Percentiles rank a stretch among this genome's conserved stretches.
Evolutionary conservation across 345 rosid genomes (phyloP).

Genomic region (Citrus inodora): DNA sequence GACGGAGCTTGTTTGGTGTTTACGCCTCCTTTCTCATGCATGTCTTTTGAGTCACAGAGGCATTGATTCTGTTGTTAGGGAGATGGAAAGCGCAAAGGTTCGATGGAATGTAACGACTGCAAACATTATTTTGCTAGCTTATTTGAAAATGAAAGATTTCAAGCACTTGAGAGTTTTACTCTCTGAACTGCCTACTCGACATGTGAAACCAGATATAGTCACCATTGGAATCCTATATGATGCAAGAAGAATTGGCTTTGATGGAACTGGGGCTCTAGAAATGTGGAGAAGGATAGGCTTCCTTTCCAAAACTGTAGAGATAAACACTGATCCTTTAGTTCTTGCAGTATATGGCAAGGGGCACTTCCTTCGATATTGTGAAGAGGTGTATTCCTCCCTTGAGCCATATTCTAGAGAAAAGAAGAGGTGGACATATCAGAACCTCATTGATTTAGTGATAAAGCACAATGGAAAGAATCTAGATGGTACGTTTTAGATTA

Average conservation of each 20-base stretch:
- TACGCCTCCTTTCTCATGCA: slow-evolving; percentile 59
- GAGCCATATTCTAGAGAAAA: slow-evolving; percentile 30
- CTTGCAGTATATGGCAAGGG: slow-evolving; percentile 58
- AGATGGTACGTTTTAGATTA: background rate
- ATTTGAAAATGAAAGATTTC: slow-evolving; percentile 56
- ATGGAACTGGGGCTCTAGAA: slow-evolving; percentile 34
- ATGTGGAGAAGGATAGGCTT: slow-evolving; percentile 50
- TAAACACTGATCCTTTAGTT: slow-evolving; percentile 57
- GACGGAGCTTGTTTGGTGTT: slow-evolving; percentile 54
- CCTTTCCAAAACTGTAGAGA: slow-evolving; percentile 44
- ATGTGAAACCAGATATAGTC: slow-evolving; percentile 61
- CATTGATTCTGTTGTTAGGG: slow-evolving; percentile 40
- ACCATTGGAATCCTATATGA: slow-evolving; percentile 60
- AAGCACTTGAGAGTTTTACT: slow-evolving; percentile 36
- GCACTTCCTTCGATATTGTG: slow-evolving; percentile 45
- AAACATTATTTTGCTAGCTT: slow-evolving; percentile 48
- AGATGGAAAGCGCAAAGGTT: slow-evolving; percentile 53
- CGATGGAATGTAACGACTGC: slow-evolving; percentile 46
- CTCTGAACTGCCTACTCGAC: slow-evolving; percentile 19
- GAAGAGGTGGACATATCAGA: slow-evolving; percentile 41
- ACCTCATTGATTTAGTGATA: slow-evolving; percentile 42
- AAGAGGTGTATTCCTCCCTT: slow-evolving; percentile 34
- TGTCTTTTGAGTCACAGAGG: slow-evolving; percentile 60
- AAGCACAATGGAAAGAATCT: slow-evolving; percentile 10
- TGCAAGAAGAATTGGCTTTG: slow-evolving; percentile 36